Base-by-base conservation (phyloP, 805 yeast species). In the Starmerella sp. region DNA sequence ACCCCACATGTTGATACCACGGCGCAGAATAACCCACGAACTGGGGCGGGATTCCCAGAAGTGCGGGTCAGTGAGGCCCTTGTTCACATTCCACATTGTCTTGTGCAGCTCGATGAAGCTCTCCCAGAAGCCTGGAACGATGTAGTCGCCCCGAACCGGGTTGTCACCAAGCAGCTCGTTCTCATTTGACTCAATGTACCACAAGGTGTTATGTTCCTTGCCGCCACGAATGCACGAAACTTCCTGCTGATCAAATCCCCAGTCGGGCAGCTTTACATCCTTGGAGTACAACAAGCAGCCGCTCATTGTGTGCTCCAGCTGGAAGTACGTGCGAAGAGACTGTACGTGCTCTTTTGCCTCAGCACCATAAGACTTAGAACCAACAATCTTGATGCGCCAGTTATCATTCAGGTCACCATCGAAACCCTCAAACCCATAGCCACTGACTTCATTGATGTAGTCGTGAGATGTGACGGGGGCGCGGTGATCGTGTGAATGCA, bases 401-500 rank as follows among this genome's bases (percentile, higher is more conserved):
- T 79, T 78, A 66, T 86, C 89, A 65, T 80, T 81, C 43, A 76
- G 73, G 60, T 85, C 85, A 15, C 87, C 93, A 2, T 71, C 70
- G 64, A 79, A 79, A 1, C 81, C 78, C 6, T 74, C 68, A 67
- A 77, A 78, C 5, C 91, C 93, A 54, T 80, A 73, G 59, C 87
- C 81, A 31, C 86, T 77, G 0, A 89, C 95, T 68, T 89, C 95
- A 60, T 77, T 78, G 65, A 89, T 83, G 69, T 91, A 90, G 54
- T 93, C 97, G 64, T 87, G 93, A 65, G 87, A 95, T 9, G 91
- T 79, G 31, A 89, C 79, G 9, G 96, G 96, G 3, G 97, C 96
- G 57, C 90, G 80, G 51, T 77, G 72, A 57, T 86, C 85, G 59
- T 76, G 81, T 28, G 88, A 84, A 60, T 82, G 82, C 52, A 93